Percentiles rank a stretch among this genome's conserved stretches.
Evolutionary conservation across 345 rosid genomes (phyloP).

Genomic region (Ceriops zippeliana): DNA sequence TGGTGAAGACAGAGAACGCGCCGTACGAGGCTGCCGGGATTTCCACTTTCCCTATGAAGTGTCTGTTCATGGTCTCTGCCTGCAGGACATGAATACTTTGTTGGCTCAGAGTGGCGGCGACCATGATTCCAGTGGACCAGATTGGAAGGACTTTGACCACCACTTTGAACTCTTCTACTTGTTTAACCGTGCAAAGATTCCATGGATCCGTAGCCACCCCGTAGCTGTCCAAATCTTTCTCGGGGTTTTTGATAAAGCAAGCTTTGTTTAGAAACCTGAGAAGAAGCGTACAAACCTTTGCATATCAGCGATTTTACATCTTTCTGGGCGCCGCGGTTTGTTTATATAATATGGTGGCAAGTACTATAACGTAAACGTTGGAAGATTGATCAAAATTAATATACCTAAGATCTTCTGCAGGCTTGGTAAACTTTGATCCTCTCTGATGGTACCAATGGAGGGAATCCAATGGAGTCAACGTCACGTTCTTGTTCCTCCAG

Average conservation of each 20-base stretch:
- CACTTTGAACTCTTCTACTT: conserved; percentile 59
- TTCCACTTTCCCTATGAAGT: conserved; percentile 16
- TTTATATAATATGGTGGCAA: background rate
- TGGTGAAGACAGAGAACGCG: conserved; percentile 30
- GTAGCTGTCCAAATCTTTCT: conserved; percentile 32
- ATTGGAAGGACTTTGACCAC: conserved; percentile 48
- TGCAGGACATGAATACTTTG: conserved; percentile 42
- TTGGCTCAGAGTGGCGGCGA: conserved; percentile 44
- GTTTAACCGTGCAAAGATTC: conserved; percentile 45
- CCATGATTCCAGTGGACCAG: conserved; percentile 47
- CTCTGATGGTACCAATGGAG: conserved; percentile 21
- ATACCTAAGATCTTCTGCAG: conserved; percentile 43
- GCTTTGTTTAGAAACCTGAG: conserved; percentile 49
- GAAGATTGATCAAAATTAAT: background rate
- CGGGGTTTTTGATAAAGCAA: conserved; percentile 38
- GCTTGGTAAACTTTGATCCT: conserved; percentile 35
- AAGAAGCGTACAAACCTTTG: background rate
- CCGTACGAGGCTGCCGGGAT: conserved; percentile 43
- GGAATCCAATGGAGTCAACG: conserved; percentile 25
- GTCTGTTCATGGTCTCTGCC: conserved; percentile 45
- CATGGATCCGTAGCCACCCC: conserved; percentile 37
- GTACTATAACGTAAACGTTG: background rate
- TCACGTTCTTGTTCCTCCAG: conserved; percentile 33
- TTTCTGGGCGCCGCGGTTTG: background rate
- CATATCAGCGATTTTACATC: background rate